phyloP scores from a whole-genome alignment of 768 basidiomycete genomes.

The Tylopilus vinaceipallidus region DNA sequence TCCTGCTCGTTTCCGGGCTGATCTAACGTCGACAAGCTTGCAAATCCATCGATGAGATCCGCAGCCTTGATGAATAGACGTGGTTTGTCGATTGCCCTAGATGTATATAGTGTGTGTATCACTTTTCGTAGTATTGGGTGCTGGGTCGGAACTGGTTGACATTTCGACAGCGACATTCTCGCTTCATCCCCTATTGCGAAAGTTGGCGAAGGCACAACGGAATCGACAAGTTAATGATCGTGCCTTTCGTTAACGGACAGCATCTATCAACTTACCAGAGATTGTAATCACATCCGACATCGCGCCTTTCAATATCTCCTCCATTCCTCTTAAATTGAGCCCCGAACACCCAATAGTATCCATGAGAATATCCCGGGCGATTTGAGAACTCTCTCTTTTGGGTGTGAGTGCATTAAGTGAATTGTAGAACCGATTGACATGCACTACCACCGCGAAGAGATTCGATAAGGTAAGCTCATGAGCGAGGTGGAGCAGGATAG shows the following conservation, averaged over 20 bases:
- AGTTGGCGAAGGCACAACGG: background rate
- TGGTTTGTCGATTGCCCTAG: constrained; percentile 58
- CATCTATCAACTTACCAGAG: constrained; percentile 23
- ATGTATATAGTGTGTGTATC: constrained; percentile 45
- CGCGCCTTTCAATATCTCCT: constrained; percentile 44
- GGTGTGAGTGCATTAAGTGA: constrained; percentile 53
- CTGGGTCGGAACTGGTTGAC: constrained; percentile 52
- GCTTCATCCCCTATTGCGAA: constrained; percentile 45
- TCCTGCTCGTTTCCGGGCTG: constrained; percentile 39
- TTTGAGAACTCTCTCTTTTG: constrained; percentile 58
- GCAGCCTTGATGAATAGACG: constrained; percentile 68
- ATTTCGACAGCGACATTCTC: constrained; percentile 55
- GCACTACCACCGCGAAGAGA: constrained; percentile 46
- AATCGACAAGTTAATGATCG: background rate
- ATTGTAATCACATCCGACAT: constrained; percentile 20
- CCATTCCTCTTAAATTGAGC: constrained; percentile 54
- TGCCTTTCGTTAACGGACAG: background rate
- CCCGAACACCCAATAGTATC: constrained; percentile 67
- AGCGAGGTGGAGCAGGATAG: constrained; percentile 55
- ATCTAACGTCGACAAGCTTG: constrained; percentile 40
- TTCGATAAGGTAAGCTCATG: constrained; percentile 62
- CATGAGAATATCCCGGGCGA: constrained; percentile 59
- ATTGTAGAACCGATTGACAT: constrained; percentile 58
- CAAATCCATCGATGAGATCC: constrained; percentile 66
- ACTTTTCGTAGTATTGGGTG: constrained; percentile 40